phyloP scores from a whole-genome alignment of 805 yeast species.

The Wickerhamomyces pijperi region DNA sequence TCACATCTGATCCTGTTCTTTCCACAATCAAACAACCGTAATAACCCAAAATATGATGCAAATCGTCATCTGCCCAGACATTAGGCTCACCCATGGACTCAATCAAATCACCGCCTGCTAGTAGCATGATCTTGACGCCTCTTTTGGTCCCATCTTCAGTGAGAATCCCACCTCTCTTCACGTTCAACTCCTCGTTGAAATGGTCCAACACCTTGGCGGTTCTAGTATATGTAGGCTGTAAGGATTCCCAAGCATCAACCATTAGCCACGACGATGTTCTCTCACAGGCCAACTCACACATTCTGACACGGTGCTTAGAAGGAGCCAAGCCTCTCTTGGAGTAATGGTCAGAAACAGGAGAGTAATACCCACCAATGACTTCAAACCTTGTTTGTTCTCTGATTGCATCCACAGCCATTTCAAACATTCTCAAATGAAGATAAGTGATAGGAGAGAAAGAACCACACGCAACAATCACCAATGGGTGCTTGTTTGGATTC shows the following conservation, averaged over 20 bases:
- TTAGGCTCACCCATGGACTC: conserved; percentile 99
- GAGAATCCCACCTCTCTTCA: conserved; percentile 75
- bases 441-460: conserved; percentile 94
- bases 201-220: conserved; percentile 95
- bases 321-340: conserved; percentile 88
- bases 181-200: conserved; percentile 89
- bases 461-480: conserved; percentile 95
- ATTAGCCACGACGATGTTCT: conserved; percentile 93
- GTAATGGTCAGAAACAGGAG: conserved; percentile 91
- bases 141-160: conserved; percentile 48
- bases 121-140: conserved; percentile 88
- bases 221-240: conserved; percentile 83
- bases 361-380: conserved; percentile 91
- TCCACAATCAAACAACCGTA: conserved; percentile 96
- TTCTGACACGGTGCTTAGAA: conserved; percentile 81
- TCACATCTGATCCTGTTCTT: conserved; percentile 92
- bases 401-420: conserved; percentile 93
- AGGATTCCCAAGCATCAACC: conserved; percentile 99
- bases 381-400: conserved; percentile 88
- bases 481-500: conserved; percentile 73
- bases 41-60: conserved; percentile 89
- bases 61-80: conserved; percentile 95
- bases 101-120: conserved; percentile 96
- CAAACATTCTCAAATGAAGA: conserved; percentile 92
- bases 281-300: conserved; percentile 98